Evolutionary conservation across 176 grass and related monocot species (phyloP).

Genomic region (Eleusine coracana): DNA sequence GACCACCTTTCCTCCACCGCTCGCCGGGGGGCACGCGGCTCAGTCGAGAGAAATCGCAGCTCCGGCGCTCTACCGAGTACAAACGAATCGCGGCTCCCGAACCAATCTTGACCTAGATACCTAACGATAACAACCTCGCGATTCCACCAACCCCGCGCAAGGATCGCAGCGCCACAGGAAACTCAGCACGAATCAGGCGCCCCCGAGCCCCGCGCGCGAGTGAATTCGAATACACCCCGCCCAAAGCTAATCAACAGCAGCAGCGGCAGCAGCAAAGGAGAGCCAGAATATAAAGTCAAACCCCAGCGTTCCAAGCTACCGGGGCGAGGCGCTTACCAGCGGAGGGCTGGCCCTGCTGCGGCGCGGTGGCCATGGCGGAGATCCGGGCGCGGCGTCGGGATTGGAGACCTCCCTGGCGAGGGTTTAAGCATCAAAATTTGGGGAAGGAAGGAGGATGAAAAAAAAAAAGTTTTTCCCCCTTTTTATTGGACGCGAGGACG

Average conservation of each 20-base stretch:
- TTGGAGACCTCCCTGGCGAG: conserved; percentile 33
- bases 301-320: not conserved
- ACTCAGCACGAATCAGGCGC: not conserved
- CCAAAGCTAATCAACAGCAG: not conserved
- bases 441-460: not conserved
- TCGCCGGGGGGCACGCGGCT: not conserved
- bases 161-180: not conserved
- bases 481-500: conserved; percentile 24
- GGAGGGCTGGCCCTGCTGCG: conserved; percentile 36
- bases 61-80: not conserved
- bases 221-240: not conserved
- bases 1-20: not conserved
- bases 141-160: not conserved
- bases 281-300: not conserved
- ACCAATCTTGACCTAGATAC: conserved; percentile 34
- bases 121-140: not conserved
- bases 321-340: not conserved
- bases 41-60: not conserved
- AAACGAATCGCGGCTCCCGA: not conserved
- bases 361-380: conserved; percentile 47
- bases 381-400: conserved; percentile 43
- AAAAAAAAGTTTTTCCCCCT: not conserved
- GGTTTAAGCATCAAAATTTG: conserved; percentile 44
- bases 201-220: not conserved
- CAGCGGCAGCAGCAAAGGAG: not conserved